A percentile compares a stretch with the other conserved stretches of the same genome.
These are phyloP conservation scores for Trametes cubensis DNA, from an alignment of 768 basidiomycete genomes.

Conservation along the genomic window DNA sequence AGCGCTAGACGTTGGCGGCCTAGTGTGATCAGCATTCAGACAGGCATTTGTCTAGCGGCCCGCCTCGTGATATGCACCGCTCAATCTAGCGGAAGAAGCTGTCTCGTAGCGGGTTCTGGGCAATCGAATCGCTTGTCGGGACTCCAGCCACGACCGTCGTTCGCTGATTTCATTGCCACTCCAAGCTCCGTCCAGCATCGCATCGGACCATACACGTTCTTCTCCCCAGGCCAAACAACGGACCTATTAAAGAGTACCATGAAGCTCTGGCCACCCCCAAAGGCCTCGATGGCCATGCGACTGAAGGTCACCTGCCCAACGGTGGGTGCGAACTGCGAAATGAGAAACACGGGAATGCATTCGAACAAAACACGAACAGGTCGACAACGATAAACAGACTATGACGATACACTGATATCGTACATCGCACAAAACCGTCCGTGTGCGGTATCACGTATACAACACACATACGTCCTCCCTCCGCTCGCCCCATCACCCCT, in stretches of 20 bases:
- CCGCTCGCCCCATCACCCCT: background rate
- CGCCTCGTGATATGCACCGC: background rate
- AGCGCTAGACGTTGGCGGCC: background rate
- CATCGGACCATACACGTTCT: too few relatives aligned
- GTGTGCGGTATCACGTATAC: slow-evolving; percentile 20
- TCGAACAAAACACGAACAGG: slow-evolving; percentile 8
- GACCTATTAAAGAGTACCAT: too few relatives aligned
- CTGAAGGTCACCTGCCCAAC: background rate
- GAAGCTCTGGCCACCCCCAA: too few relatives aligned
- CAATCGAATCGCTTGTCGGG: too few relatives aligned
- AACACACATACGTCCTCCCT: slow-evolving; percentile 5
- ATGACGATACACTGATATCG: slow-evolving; percentile 16
- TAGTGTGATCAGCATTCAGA: background rate
- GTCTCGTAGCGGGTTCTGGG: too few relatives aligned
- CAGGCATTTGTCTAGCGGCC: background rate
- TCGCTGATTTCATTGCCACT: too few relatives aligned
- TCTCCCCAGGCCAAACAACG: too few relatives aligned
- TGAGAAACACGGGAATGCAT: background rate
- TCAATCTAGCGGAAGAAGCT: background rate
- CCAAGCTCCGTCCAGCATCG: too few relatives aligned
- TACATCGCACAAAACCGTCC: slow-evolving; percentile 22
- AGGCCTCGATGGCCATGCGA: background rate
- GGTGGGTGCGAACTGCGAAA: background rate
- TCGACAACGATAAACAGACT: slow-evolving; percentile 19
- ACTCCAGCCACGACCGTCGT: too few relatives aligned